A percentile compares a stretch with the other conserved stretches of the same genome.
These are phyloP conservation scores for Trichoderma lentiforme DNA, from an alignment of 2,329 filamentous ascomycete genomes.

Conservation along the genomic window DNA sequence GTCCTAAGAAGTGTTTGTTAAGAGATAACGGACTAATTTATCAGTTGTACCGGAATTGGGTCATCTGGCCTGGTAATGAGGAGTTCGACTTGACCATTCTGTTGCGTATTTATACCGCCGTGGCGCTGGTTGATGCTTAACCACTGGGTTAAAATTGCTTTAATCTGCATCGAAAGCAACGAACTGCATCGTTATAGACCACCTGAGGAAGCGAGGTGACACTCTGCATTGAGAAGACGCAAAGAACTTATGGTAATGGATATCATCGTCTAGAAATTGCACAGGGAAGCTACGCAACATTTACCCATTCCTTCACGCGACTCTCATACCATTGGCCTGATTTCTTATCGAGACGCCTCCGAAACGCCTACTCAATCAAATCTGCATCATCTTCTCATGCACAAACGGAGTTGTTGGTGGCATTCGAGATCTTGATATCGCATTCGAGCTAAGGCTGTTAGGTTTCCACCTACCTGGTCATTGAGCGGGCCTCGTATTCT, in stretches of 20 bases:
- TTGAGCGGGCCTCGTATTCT: not conserved
- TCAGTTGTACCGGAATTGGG: not conserved
- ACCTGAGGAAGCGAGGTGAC: not conserved
- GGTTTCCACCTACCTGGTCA: not conserved
- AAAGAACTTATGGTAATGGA: not conserved
- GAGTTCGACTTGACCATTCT: not conserved
- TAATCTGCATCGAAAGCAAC: not conserved
- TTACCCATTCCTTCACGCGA: not conserved
- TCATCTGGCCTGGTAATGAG: not conserved
- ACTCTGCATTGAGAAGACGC: not conserved
- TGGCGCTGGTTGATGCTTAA: not conserved
- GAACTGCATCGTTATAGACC: not conserved
- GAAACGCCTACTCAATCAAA: not conserved
- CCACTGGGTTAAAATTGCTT: not conserved
- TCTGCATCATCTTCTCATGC: not conserved
- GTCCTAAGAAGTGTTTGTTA: not conserved
- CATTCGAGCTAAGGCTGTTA: not conserved
- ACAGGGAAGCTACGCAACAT: not conserved
- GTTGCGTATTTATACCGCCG: not conserved
- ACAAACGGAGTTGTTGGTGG: not conserved
- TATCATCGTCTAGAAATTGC: not conserved
- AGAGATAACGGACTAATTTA: not conserved
- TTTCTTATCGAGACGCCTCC: not conserved
- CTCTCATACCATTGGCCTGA: not conserved
- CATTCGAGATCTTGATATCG: not conserved